phyloP scores from a whole-genome alignment of 176 grass and related monocot genomes.

The Oryza punctata region DNA sequence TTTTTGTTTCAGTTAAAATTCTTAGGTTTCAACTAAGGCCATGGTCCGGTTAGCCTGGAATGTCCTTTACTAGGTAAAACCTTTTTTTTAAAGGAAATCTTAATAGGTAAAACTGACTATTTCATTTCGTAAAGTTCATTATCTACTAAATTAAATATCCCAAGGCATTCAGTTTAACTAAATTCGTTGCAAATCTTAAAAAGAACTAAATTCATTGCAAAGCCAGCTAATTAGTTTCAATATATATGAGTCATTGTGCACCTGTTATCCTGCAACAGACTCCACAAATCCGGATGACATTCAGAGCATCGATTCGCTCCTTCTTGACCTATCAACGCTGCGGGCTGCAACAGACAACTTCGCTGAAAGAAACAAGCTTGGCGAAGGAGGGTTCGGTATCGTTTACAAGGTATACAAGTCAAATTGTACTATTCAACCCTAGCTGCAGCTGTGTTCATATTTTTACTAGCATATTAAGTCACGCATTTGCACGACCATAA shows the following conservation, averaged over 20 bases:
- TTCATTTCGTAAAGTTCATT: not conserved
- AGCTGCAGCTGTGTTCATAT: not conserved
- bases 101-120: no score
- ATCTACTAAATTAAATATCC: not conserved
- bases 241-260: not conserved
- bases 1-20: not conserved
- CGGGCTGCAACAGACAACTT: constrained; percentile 64
- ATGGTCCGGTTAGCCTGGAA: not conserved
- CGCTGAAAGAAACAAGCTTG: constrained; percentile 58
- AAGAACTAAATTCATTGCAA: no score
- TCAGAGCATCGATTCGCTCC: constrained; percentile 49
- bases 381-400: constrained; percentile 66
- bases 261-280: constrained; percentile 39
- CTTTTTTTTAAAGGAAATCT: not conserved
- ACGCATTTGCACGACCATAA: no score
- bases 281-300: constrained; percentile 3
- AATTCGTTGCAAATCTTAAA: not conserved
- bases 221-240: not conserved
- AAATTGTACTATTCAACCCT: not conserved
- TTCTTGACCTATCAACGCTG: constrained; percentile 48
- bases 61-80: not conserved
- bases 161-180: no score
- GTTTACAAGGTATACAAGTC: constrained; percentile 61
- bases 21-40: not conserved
- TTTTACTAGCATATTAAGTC: not conserved